Percentiles rank a stretch among this genome's conserved stretches.
phyloP scores from a whole-genome alignment of 2,329 filamentous ascomycete species.

The Cryphonectria carpinicola region DNA sequence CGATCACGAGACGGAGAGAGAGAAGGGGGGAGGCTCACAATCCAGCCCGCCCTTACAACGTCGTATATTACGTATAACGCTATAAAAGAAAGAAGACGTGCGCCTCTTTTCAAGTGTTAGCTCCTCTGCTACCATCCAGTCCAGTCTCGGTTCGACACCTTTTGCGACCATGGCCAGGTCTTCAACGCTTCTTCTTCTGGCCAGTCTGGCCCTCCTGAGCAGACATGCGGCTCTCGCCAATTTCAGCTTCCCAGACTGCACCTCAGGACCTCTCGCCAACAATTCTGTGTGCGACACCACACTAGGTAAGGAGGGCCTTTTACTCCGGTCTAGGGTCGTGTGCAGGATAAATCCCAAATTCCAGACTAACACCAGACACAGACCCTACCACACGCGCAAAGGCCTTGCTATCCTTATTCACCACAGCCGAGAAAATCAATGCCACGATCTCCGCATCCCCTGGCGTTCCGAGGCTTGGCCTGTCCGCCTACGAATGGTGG shows the following conservation, averaged over 20 bases:
- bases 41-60: neutral
- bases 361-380: slow-evolving; percentile 7
- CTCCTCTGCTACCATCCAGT: neutral
- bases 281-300: slow-evolving; percentile 26
- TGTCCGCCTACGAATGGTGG: slow-evolving; percentile 65
- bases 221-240: slow-evolving; percentile 8
- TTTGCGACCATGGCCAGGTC: neutral
- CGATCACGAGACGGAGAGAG: too few species aligned
- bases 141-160: neutral
- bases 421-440: slow-evolving; percentile 28
- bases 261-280: slow-evolving; percentile 21
- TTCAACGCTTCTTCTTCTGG: slow-evolving; percentile 7
- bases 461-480: slow-evolving; percentile 58
- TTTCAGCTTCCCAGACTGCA: slow-evolving; percentile 26
- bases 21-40: neutral
- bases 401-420: slow-evolving; percentile 23
- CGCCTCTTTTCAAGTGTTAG: neutral
- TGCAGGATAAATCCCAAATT: too few species aligned
- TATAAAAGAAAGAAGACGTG: neutral
- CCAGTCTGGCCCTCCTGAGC: neutral
- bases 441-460: slow-evolving; percentile 36
- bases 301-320: neutral
- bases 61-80: neutral
- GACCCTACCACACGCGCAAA: slow-evolving; percentile 21
- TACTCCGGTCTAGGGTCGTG: too few species aligned